phyloP scores from a whole-genome alignment of 2,329 filamentous ascomycete genomes.

The Aspergillus ustus region DNA sequence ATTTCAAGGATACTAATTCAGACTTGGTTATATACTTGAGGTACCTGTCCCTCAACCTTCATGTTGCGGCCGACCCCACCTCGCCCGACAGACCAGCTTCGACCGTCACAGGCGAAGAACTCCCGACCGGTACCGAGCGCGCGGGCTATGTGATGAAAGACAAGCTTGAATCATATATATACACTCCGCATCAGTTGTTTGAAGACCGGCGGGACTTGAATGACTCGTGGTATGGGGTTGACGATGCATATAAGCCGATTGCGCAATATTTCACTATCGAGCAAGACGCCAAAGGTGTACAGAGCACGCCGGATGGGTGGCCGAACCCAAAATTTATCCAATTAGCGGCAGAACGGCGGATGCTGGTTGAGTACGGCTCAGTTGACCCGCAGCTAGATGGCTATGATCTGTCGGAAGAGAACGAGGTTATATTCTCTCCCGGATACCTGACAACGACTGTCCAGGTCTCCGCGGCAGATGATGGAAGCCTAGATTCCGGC shows the following conservation, averaged over 20 bases:
- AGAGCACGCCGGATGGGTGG: constrained; percentile 64
- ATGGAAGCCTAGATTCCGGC: constrained; percentile 53
- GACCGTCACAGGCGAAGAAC: constrained; percentile 42
- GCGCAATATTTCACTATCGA: constrained; percentile 57
- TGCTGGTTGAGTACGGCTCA: constrained; percentile 60
- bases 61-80: constrained; percentile 55
- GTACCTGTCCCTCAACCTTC: constrained; percentile 63
- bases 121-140: constrained; percentile 52
- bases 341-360: constrained; percentile 56
- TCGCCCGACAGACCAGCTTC: constrained; percentile 49
- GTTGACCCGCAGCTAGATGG: constrained; percentile 61
- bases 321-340: constrained; percentile 65
- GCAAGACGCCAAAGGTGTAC: constrained; percentile 37
- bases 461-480: constrained; percentile 38
- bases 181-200: constrained; percentile 56
- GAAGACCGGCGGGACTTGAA: constrained; percentile 62
- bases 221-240: constrained; percentile 59
- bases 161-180: constrained; percentile 57
- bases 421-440: constrained; percentile 55
- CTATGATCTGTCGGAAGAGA: constrained; percentile 61
- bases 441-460: constrained; percentile 49
- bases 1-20: constrained; percentile 58
- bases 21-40: constrained; percentile 59
- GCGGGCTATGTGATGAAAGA: constrained; percentile 54
- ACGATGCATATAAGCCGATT: constrained; percentile 50